phyloP scores from a whole-genome alignment of 352 stramenopile genomes.

The Pythium aristosporum region DNA sequence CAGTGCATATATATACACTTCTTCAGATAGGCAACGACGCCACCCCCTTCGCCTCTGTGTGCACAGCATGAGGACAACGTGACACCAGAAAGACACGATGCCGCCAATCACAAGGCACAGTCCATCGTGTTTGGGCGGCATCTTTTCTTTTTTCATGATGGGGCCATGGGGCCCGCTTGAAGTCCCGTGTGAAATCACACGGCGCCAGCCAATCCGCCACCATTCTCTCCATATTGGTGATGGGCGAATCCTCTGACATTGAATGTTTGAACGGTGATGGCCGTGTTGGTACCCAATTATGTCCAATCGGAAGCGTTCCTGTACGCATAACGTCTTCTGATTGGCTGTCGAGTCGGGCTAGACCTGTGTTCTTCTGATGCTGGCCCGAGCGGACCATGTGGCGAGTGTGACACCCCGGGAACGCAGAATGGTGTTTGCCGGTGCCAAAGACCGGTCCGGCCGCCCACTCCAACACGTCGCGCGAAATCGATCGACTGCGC shows the following conservation, averaged over 20 bases:
- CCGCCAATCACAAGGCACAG: too few species aligned
- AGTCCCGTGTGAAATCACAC: background rate
- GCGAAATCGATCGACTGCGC: background rate
- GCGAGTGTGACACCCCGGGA: background rate
- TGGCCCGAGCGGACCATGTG: background rate
- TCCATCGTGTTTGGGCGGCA: background rate
- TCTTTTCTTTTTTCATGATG: background rate
- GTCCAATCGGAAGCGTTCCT: background rate
- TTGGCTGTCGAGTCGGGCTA: background rate
- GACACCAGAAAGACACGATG: background rate
- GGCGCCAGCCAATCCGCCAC: background rate
- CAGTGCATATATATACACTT: too few species aligned
- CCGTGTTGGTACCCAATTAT: background rate
- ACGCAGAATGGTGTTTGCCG: background rate
- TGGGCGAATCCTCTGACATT: background rate
- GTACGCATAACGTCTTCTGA: background rate
- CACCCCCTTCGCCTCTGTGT: too few species aligned
- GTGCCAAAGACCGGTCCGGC: too few species aligned
- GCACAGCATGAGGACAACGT: background rate
- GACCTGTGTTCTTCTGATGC: background rate
- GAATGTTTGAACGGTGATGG: background rate
- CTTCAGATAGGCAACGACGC: background rate
- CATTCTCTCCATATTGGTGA: background rate
- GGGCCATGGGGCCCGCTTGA: background rate
- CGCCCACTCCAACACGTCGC: background rate